Evolutionary conservation across 176 grass and related monocot genomes (phyloP).

Genomic region (Areca catechu): DNA sequence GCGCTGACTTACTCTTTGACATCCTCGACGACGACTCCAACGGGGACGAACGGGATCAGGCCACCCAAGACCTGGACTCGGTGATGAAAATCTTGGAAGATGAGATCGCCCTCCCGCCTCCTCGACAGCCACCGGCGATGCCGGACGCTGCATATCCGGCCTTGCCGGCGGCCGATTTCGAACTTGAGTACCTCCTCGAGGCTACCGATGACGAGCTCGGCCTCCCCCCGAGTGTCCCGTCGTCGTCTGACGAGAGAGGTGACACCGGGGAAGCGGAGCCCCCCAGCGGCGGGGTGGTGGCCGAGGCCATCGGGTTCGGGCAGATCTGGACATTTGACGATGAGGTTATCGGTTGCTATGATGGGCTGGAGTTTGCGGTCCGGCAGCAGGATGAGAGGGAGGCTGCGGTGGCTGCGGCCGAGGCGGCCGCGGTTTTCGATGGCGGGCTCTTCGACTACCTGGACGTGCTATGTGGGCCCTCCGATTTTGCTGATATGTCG

Average conservation of each 20-base stretch:
- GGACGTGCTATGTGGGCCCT: constrained; percentile 18
- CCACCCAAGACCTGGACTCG: constrained; percentile 45
- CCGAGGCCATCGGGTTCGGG: not conserved
- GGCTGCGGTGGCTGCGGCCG: constrained; percentile 2
- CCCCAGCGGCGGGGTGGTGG: constrained; percentile 2
- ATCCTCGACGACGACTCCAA: constrained; percentile 56
- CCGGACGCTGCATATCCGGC: not conserved
- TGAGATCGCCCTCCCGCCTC: constrained; percentile 36
- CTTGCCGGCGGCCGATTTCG: not conserved
- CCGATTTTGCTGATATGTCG: constrained; percentile 19
- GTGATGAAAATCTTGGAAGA: constrained; percentile 69
- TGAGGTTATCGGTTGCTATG: constrained; percentile 23
- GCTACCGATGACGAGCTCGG: constrained; percentile 89
- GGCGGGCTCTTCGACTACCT: constrained; percentile 38
- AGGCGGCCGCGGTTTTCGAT: constrained; percentile 43
- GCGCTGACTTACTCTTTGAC: constrained; percentile 45
- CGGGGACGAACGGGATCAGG: not conserved
- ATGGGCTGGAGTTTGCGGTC: not conserved
- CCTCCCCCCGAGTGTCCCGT: constrained; percentile 29
- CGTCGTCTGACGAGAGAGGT: no score
- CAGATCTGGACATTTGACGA: constrained; percentile 56
- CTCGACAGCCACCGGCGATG: not conserved
- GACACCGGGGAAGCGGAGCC: not conserved
- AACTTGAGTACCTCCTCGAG: constrained; percentile 57
- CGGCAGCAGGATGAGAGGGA: no score